These are phyloP conservation scores for Penicillium sp. DNA, from an alignment of 2,329 filamentous ascomycete species.

Conservation along the genomic window DNA sequence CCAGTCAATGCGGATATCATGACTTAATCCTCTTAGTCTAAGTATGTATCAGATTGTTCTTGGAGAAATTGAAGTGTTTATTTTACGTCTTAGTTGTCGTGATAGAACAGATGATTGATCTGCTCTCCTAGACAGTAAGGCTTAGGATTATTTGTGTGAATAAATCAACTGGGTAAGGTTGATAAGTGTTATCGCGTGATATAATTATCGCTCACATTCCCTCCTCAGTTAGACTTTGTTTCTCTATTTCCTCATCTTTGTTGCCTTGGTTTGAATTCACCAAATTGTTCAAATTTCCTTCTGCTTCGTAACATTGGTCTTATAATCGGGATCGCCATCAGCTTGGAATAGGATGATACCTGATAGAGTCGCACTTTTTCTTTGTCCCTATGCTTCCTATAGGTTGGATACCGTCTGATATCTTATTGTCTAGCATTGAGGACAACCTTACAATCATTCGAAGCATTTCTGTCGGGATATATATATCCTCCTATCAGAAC, in stretches of 20 bases:
- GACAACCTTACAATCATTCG: neutral
- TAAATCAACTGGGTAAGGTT: no score
- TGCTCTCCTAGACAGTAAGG: neutral
- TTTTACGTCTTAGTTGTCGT: neutral
- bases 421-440: neutral
- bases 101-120: neutral
- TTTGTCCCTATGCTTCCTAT: neutral
- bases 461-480: neutral
- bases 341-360: neutral
- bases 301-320: neutral
- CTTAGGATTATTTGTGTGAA: neutral
- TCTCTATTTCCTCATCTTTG: neutral
- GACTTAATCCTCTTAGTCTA: neutral
- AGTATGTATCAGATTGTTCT: neutral
- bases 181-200: no score
- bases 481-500: neutral
- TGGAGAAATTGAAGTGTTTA: neutral
- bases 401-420: neutral
- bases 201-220: neutral
- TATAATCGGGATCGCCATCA: neutral
- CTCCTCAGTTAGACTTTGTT: neutral
- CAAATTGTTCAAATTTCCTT: neutral
- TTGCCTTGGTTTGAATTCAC: neutral
- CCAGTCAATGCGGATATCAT: neutral
- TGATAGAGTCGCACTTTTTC: neutral